Evolutionary conservation across 2,329 filamentous ascomycete species (phyloP).

Genomic region (Cryphonectria naterciae): DNA sequence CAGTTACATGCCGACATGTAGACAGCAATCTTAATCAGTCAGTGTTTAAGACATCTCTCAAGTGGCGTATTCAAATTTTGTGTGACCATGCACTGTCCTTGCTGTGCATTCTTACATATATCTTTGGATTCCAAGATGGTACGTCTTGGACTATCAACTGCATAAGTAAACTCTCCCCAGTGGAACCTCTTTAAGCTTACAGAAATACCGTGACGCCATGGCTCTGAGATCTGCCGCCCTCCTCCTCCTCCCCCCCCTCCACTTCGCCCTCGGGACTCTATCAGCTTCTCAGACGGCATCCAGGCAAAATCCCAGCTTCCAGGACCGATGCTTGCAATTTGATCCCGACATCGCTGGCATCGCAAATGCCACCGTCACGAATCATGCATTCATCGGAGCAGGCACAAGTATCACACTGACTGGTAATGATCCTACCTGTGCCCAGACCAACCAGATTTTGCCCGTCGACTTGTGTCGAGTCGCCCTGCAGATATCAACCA

Average conservation of each 20-base stretch:
- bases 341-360: slow-evolving; percentile 11
- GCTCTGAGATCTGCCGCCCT: neutral
- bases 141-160: neutral
- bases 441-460: slow-evolving; percentile 25
- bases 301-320: neutral
- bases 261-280: neutral
- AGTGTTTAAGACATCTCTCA: neutral
- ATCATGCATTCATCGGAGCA: slow-evolving; percentile 20
- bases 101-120: neutral
- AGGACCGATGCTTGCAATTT: slow-evolving; percentile 13
- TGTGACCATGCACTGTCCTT: neutral
- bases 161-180: neutral
- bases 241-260: neutral
- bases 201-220: neutral
- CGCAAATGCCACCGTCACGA: slow-evolving; percentile 18
- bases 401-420: slow-evolving; percentile 42
- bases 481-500: slow-evolving; percentile 36
- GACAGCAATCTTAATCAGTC: neutral
- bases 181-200: neutral
- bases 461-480: slow-evolving; percentile 36
- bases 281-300: neutral
- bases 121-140: neutral
- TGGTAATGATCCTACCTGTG: slow-evolving; percentile 41
- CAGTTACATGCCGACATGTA: neutral
- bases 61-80: neutral